Evolutionary conservation across 495 filamentous ascomycete genomes (phyloP).

Genomic region (Hypoxylon trugodes): DNA sequence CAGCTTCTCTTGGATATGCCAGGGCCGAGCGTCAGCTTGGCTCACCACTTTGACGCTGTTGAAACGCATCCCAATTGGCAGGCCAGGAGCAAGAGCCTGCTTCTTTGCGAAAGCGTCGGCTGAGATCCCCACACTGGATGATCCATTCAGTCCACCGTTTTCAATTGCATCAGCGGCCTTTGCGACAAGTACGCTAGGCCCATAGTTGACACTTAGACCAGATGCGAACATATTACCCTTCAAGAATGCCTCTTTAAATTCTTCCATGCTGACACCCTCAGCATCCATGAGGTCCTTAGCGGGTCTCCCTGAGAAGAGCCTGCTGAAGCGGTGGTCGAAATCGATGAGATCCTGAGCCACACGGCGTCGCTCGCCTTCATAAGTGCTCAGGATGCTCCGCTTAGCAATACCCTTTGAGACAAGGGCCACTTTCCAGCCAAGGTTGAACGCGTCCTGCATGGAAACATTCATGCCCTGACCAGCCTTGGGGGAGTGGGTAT

Average conservation of each 20-base stretch:
- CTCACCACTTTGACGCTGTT: slow-evolving; percentile 67
- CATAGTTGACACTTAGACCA: slow-evolving; percentile 42
- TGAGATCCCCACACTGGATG: slow-evolving; percentile 61
- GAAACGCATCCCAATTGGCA: slow-evolving; percentile 63
- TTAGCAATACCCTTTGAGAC: slow-evolving; percentile 63
- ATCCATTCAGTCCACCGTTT: slow-evolving; percentile 57
- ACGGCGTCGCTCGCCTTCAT: slow-evolving; percentile 71
- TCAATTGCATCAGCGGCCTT: slow-evolving; percentile 26
- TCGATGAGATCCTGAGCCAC: slow-evolving; percentile 78
- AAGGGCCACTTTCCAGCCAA: slow-evolving; percentile 76
- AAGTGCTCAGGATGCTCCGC: slow-evolving; percentile 69
- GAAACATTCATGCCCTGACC: slow-evolving; percentile 81
- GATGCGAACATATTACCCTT: slow-evolving; percentile 43
- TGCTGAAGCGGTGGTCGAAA: slow-evolving; percentile 70
- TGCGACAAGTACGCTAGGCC: slow-evolving; percentile 30
- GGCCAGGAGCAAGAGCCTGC: slow-evolving; percentile 51
- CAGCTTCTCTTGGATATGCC: slow-evolving; percentile 59
- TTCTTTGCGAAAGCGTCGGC: slow-evolving; percentile 35
- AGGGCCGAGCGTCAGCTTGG: slow-evolving; percentile 66
- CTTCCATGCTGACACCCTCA: slow-evolving; percentile 54
- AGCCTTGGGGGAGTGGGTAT: slow-evolving; percentile 74
- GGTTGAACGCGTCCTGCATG: slow-evolving; percentile 74
- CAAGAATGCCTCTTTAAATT: slow-evolving; percentile 54
- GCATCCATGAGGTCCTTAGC: slow-evolving; percentile 55
- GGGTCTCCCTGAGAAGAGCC: slow-evolving; percentile 54